These are phyloP conservation scores for Gyrodon lividus DNA, from an alignment of 768 basidiomycete genomes.

Conservation along the genomic window DNA sequence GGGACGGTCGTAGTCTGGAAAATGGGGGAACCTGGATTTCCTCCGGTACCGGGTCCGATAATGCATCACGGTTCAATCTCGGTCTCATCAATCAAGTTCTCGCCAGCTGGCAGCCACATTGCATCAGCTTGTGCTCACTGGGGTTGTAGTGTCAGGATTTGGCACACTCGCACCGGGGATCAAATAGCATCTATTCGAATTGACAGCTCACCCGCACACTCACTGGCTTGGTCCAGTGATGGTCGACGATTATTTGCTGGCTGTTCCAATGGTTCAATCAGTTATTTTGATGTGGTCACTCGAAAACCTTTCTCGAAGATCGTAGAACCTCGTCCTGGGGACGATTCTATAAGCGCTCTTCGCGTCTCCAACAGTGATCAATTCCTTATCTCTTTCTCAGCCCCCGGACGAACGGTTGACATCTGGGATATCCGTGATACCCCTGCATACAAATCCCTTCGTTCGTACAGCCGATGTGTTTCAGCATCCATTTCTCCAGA, in stretches of 20 bases:
- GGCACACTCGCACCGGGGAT: conserved; percentile 12
- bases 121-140: conserved; percentile 7
- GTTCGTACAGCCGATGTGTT: neutral
- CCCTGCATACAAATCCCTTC: neutral
- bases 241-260: conserved; percentile 15
- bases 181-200: conserved; percentile 5
- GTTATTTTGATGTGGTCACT: conserved; percentile 9
- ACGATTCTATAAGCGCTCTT: conserved; percentile 9
- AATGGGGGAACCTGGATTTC: neutral
- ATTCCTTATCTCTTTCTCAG: conserved; percentile 12
- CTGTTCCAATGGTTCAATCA: conserved; percentile 6
- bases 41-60: neutral
- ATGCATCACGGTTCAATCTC: neutral
- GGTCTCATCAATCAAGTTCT: conserved; percentile 17
- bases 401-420: conserved; percentile 7
- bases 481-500: conserved; percentile 7
- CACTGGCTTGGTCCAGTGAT: conserved; percentile 18
- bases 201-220: conserved; percentile 1
- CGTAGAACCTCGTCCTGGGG: neutral
- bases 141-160: conserved; percentile 7
- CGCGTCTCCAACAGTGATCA: neutral
- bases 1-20: conserved; percentile 1
- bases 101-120: conserved; percentile 10
- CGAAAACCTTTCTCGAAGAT: neutral
- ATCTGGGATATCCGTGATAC: conserved; percentile 10